phyloP scores from a whole-genome alignment of 1,284 basidiomycete genomes.

The Boletellus sp. region DNA sequence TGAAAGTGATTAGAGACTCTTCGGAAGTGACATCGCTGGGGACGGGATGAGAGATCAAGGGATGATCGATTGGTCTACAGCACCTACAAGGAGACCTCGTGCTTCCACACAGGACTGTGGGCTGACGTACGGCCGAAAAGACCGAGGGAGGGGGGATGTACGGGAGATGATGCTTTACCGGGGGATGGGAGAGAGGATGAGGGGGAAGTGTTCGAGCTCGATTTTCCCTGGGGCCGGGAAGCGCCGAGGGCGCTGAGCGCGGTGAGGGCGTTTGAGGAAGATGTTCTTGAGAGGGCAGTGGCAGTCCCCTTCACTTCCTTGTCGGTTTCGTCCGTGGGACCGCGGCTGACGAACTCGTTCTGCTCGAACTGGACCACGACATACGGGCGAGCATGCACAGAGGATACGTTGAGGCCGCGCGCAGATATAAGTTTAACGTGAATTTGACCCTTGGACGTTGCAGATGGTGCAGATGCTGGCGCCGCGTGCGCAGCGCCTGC shows the following conservation, averaged over 20 bases:
- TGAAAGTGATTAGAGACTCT: slow-evolving; percentile 82
- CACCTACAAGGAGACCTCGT: slow-evolving; percentile 94
- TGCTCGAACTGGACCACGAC: slow-evolving; percentile 98
- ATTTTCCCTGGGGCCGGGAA: slow-evolving; percentile 39
- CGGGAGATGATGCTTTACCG: slow-evolving; percentile 37
- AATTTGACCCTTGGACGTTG: slow-evolving; percentile 74
- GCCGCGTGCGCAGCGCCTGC: slow-evolving; percentile 30
- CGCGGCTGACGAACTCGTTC: slow-evolving; percentile 95
- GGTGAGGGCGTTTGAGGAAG: slow-evolving; percentile 60
- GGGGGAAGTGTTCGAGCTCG: slow-evolving; percentile 37
- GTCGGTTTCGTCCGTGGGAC: slow-evolving; percentile 84
- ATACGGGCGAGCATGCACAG: slow-evolving; percentile 76
- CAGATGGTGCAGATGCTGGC: slow-evolving; percentile 33
- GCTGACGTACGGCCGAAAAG: slow-evolving; percentile 66
- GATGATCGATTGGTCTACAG: slow-evolving; percentile 8
- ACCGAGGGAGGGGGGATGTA: slow-evolving; percentile 38
- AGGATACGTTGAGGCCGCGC: slow-evolving; percentile 76
- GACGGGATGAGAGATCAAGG: slow-evolving; percentile 17
- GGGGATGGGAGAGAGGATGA: slow-evolving; percentile 40
- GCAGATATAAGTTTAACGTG: slow-evolving; percentile 95
- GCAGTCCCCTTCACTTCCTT: slow-evolving; percentile 83
- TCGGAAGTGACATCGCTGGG: slow-evolving; percentile 92
- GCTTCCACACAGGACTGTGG: slow-evolving; percentile 97
- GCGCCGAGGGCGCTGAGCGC: slow-evolving; percentile 68
- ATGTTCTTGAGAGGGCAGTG: slow-evolving; percentile 54